Conservation (phyloP, 2,329 filamentous ascomycete genomes). For the Penicillium thymicola region DNA sequence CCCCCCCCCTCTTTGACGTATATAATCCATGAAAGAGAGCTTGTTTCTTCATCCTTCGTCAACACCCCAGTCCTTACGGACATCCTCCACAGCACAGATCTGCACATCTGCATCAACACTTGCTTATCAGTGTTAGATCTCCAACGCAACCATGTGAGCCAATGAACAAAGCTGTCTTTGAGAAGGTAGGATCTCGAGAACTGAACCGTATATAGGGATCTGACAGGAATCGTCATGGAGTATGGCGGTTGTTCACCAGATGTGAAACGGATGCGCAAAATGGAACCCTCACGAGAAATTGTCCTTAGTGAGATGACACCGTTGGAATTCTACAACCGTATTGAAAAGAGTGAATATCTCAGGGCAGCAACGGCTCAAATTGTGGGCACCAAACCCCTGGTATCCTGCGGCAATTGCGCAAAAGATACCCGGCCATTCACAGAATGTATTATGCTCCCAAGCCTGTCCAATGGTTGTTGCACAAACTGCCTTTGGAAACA, state of each 20-base stretch:
- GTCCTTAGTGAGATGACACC: neutral
- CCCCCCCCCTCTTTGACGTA: neutral
- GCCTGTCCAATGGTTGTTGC: neutral
- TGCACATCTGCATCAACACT: neutral
- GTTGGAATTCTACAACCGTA: neutral
- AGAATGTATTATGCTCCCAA: neutral
- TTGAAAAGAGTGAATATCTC: fast-evolving
- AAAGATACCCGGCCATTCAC: neutral
- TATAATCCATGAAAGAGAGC: neutral
- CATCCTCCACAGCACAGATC: neutral
- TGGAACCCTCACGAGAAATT: neutral
- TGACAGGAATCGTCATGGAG: neutral
- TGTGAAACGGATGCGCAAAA: neutral
- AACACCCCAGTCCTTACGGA: neutral
- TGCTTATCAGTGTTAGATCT: neutral
- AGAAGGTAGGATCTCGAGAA: neutral
- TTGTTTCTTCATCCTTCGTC: neutral
- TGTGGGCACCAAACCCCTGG: neutral
- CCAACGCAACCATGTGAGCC: neutral
- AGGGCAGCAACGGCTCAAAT: neutral
- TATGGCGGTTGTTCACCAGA: fast-evolving
- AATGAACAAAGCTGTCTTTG: neutral
- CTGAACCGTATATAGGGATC: neutral
- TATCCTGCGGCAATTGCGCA: neutral
- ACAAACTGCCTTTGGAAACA: neutral